A percentile compares a stretch with the other conserved stretches of the same genome.
These are phyloP conservation scores for Vachellia collinsii DNA, from an alignment of 306 rosid species.

Conservation along the genomic window DNA sequence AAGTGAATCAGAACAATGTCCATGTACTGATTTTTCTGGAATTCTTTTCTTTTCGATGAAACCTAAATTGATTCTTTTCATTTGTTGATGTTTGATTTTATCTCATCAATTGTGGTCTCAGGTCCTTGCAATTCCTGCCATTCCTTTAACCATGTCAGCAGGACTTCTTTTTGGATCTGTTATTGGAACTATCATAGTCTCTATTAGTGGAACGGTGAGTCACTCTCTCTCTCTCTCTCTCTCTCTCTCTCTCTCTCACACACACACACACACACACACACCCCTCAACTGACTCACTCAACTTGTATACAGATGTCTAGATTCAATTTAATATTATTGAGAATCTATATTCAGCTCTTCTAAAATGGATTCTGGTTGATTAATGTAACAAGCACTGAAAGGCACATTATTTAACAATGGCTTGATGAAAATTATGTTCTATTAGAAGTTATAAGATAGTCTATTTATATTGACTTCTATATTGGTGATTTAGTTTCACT, in stretches of 20 bases:
- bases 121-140: conserved; percentile 96
- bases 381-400: not conserved
- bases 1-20: not conserved
- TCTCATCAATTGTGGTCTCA: conserved; percentile 41
- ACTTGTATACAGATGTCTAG: not conserved
- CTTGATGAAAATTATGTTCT: not conserved
- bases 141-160: conserved; percentile 95
- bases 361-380: not conserved
- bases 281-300: no score
- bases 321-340: not conserved
- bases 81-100: conserved; percentile 36
- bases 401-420: not conserved
- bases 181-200: conserved; percentile 83
- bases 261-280: not conserved
- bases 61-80: not conserved
- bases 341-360: conserved; percentile 1
- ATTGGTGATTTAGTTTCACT: not conserved
- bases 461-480: not conserved
- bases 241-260: not conserved
- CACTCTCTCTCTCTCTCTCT: not conserved
- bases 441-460: not conserved
- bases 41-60: not conserved
- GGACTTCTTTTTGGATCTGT: conserved; percentile 95
- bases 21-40: not conserved
- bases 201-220: conserved; percentile 93